Evolutionary conservation across 345 rosid species (phyloP).

Genomic region (Moringa oleifera): DNA sequence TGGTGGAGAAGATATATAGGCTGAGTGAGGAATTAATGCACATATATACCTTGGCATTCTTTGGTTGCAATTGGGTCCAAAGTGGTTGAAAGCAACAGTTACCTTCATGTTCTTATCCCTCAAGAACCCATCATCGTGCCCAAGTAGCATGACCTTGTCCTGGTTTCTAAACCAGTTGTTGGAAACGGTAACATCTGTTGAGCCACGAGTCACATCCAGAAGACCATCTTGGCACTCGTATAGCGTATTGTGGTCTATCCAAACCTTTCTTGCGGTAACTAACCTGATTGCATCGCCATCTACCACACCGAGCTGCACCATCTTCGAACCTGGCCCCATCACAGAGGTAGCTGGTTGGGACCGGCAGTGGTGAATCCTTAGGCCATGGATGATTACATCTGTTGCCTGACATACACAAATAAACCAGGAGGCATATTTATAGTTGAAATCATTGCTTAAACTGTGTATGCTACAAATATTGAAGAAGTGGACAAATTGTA

Average conservation of each 20-base stretch:
- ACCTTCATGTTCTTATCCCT: conserved; percentile 64
- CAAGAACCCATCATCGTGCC: conserved; percentile 51
- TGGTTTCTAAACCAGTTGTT: conserved; percentile 56
- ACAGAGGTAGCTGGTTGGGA: conserved; percentile 40
- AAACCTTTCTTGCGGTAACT: conserved; percentile 37
- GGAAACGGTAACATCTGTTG: conserved; percentile 36
- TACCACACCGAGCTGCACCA: conserved; percentile 25
- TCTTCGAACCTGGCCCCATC: conserved; percentile 31
- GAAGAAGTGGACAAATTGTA: neutral
- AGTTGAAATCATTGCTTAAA: too few relatives aligned
- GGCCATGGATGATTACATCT: conserved; percentile 68
- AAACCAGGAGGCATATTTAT: too few relatives aligned
- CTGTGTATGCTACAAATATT: neutral
- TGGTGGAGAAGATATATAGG: too few relatives aligned
- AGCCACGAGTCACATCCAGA: conserved; percentile 48
- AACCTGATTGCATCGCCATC: conserved; percentile 55
- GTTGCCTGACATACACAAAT: conserved; percentile 24
- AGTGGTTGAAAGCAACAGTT: conserved; percentile 53
- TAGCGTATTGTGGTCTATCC: conserved; percentile 57
- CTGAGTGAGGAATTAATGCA: too few relatives aligned
- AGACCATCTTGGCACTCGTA: conserved; percentile 45
- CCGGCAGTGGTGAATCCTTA: conserved; percentile 61
- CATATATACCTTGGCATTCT: conserved; percentile 47
- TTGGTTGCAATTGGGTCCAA: conserved; percentile 59
- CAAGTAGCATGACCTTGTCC: conserved; percentile 60